phyloP scores from a whole-genome alignment of 495 filamentous ascomycete species.

The Neurospora sublineolata region DNA sequence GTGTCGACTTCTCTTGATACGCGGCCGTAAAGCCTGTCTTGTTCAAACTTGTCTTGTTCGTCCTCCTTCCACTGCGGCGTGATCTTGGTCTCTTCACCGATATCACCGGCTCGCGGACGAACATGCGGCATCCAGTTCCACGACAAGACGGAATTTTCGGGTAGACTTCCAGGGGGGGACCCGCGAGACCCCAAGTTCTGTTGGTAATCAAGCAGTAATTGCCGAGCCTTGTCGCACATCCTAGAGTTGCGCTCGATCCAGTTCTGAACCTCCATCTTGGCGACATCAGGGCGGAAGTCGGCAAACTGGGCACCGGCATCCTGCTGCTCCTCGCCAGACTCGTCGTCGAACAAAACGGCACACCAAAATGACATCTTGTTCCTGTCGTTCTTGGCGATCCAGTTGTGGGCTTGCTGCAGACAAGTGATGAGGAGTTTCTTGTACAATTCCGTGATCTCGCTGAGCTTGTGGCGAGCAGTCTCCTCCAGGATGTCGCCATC shows the following conservation, averaged over 20 bases:
- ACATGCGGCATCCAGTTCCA: constrained; percentile 33
- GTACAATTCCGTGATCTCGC: constrained; percentile 46
- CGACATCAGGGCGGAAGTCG: constrained; percentile 31
- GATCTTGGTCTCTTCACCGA: constrained; percentile 21
- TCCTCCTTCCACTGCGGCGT: constrained; percentile 32
- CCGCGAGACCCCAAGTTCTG: constrained; percentile 14
- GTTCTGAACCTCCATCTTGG: constrained; percentile 31
- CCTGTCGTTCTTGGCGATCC: constrained; percentile 81
- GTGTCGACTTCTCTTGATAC: constrained; percentile 46
- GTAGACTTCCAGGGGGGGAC: constrained; percentile 23
- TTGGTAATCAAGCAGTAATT: constrained; percentile 30
- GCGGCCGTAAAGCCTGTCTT: constrained; percentile 39
- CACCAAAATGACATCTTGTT: constrained; percentile 88
- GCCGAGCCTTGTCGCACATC: constrained; percentile 30
- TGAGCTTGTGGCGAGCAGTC: constrained; percentile 32
- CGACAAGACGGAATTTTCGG: constrained; percentile 23
- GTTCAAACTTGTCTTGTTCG: constrained; percentile 36
- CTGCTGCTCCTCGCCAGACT: constrained; percentile 29
- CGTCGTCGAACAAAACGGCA: constrained; percentile 63
- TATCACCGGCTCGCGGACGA: constrained; percentile 19
- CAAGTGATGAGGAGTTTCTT: constrained; percentile 85
- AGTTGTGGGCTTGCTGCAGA: constrained; percentile 84
- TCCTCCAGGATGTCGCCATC: constrained; percentile 77
- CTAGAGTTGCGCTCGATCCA: constrained; percentile 44
- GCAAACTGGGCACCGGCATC: constrained; percentile 29